These are phyloP conservation scores for Trichoderma atrobrunneum DNA, from an alignment of 2,329 filamentous ascomycete genomes.

Conservation along the genomic window DNA sequence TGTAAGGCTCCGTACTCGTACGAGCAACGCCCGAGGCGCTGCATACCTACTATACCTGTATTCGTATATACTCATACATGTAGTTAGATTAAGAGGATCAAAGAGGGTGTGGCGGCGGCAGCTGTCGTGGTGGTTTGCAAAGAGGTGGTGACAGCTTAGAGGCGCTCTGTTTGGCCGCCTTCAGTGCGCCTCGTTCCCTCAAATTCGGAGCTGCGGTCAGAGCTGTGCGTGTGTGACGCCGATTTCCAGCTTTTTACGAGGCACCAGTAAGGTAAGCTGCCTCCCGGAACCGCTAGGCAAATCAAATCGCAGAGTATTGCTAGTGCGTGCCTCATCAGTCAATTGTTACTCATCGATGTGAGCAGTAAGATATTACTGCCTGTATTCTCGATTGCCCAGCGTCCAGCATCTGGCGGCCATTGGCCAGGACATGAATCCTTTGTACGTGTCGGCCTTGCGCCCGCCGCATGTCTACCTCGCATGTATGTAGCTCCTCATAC, in stretches of 20 bases:
- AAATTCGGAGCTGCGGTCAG: background rate
- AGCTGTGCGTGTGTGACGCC: background rate
- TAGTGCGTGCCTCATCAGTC: background rate
- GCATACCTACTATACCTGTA: background rate
- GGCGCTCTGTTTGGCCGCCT: background rate
- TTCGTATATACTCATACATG: background rate
- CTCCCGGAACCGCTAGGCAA: background rate
- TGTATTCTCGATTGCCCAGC: background rate
- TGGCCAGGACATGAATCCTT: background rate
- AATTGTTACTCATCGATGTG: background rate
- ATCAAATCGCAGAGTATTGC: background rate
- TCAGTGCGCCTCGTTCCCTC: background rate
- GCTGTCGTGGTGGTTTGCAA: background rate
- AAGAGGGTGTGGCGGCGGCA: background rate
- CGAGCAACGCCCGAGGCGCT: background rate
- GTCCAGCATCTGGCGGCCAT: background rate
- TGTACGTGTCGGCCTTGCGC: background rate
- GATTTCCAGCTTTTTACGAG: conserved; percentile 2
- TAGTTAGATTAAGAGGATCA: background rate
- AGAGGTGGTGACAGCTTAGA: background rate
- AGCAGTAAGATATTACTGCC: background rate
- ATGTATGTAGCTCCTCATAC: background rate
- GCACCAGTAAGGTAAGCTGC: background rate
- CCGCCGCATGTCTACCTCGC: background rate
- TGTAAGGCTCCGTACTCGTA: background rate